Base-by-base conservation (phyloP, 2,329 filamentous ascomycete genomes). In the Aspergillus pseudoviridinutans region DNA sequence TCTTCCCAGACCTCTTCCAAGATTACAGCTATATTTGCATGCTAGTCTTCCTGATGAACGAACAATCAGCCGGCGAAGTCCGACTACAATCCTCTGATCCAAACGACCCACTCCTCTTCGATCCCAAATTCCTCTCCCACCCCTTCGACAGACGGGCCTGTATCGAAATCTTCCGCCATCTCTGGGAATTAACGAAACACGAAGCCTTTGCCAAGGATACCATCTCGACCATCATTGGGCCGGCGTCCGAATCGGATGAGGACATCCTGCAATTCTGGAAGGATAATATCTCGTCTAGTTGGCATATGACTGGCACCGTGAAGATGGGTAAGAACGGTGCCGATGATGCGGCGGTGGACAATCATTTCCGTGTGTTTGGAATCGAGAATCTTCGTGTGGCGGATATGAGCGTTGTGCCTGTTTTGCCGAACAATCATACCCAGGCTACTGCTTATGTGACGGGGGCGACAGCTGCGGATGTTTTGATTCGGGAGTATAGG, bases 241-340 rank as follows among this genome's bases (percentile, higher is more conserved):
- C 84, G 0, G 64, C 73, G 17, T 77, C 77, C 14, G 76, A 79
- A 0, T 78, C 76, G 0, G 83, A 86, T 25, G 82, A 83, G 52
- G 82, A 86, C 56, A 72, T 87, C 12, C 58, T 77, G 29, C 74
- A 76, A 14, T 74, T 77, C 62, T 84, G 77, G 77, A 72, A 69
- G 53, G 68, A 78, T 27, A 78, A 69, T 25, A 71, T 76, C 20
- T 74, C 68, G 32, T 81, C 77, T 2, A 82, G 73, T 55, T 85
- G 78, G 80, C 83, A 82, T 66, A 84, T 79, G 79, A 82, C 76
- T 0, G 80, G 82, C 0, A 87, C 84, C 0, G 77, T 76, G 5
- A 80, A 80, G 66, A 87, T 87, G 84, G 84, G 84, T 0, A 77
- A 71, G 59, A 41, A 56, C 0, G 74, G 67, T 1, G 78, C 80